Percentiles rank a stretch among this genome's conserved stretches.
phyloP scores from a whole-genome alignment of 2,329 filamentous ascomycete genomes.

The Claviceps citrina region DNA sequence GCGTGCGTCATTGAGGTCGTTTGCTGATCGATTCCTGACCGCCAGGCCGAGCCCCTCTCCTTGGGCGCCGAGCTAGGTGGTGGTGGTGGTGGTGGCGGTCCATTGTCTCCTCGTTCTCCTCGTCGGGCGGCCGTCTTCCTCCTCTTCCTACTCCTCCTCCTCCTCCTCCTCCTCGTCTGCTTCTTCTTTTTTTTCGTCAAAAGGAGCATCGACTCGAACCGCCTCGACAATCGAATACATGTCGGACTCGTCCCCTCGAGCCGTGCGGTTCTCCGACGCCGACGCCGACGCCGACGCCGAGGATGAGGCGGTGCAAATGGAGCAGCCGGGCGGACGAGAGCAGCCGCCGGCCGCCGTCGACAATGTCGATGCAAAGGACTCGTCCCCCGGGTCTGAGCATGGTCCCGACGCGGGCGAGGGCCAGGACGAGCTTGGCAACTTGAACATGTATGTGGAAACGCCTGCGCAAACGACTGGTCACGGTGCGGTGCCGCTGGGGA shows the following conservation, averaged over 20 bases:
- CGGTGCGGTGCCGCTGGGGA: constrained; percentile 25
- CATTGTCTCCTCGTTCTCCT: too few relatives aligned
- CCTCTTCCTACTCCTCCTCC: too few relatives aligned
- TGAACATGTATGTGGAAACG: constrained; percentile 29
- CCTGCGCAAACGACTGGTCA: constrained; percentile 24
- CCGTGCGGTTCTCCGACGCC: constrained; percentile 39
- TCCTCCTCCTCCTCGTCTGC: not conserved
- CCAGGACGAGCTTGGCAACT: constrained; percentile 31
- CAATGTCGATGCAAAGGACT: constrained; percentile 13
- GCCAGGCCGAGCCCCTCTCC: constrained; percentile 5
- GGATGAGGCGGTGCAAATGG: constrained; percentile 27
- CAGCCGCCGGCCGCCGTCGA: constrained; percentile 14
- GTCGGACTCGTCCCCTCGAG: constrained; percentile 37
- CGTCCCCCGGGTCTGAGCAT: constrained; percentile 15
- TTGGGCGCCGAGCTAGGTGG: constrained; percentile 3
- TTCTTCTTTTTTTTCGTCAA: too few relatives aligned
- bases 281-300: constrained; percentile 31
- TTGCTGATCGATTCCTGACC: constrained; percentile 4
- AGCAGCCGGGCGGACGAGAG: constrained; percentile 26
- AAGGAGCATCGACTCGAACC: too few relatives aligned
- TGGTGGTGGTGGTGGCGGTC: not conserved
- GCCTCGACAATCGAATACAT: constrained; percentile 14
- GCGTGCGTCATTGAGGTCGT: not conserved
- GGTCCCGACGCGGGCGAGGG: constrained; percentile 32
- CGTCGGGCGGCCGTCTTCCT: too few relatives aligned